Evolutionary conservation across 306 rosid species (phyloP).

Genomic region (Geum urbanum): DNA sequence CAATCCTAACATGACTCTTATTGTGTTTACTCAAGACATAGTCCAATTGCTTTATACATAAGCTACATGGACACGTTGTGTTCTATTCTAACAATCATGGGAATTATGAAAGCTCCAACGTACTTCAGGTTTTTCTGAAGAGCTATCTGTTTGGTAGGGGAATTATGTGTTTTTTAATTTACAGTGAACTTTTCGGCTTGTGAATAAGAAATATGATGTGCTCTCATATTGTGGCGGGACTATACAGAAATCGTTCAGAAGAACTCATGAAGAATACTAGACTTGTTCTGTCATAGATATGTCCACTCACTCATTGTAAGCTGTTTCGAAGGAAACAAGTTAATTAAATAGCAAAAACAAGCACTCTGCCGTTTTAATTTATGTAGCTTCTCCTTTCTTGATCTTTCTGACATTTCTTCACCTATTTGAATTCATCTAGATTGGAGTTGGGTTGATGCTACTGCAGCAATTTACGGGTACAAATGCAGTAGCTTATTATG

Average conservation of each 20-base stretch:
- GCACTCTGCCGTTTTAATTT: too few relatives aligned
- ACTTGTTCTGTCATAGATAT: too few relatives aligned
- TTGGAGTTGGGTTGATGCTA: slow-evolving; percentile 38
- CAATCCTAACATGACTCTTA: too few relatives aligned
- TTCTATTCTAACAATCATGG: too few relatives aligned
- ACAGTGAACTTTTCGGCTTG: neutral
- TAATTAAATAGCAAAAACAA: too few relatives aligned
- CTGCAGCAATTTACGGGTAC: slow-evolving; percentile 37
- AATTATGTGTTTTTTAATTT: neutral
- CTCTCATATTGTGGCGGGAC: too few relatives aligned
- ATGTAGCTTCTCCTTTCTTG: neutral
- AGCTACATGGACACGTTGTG: too few relatives aligned
- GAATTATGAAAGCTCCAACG: slow-evolving; percentile 3
- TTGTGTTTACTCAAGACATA: too few relatives aligned
- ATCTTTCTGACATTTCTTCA: neutral
- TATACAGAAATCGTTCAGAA: too few relatives aligned
- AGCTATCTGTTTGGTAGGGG: neutral
- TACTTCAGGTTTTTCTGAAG: neutral
- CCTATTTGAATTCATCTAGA: slow-evolving; percentile 20
- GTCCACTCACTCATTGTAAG: too few relatives aligned
- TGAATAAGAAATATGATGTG: neutral
- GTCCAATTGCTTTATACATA: too few relatives aligned
- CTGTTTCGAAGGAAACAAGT: neutral
- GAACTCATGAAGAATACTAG: too few relatives aligned
- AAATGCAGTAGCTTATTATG: slow-evolving; percentile 27